Percentiles rank a stretch among this genome's conserved stretches.
Conservation (phyloP, 2,329 filamentous ascomycete species). For the Verticillium klebahnii region DNA sequence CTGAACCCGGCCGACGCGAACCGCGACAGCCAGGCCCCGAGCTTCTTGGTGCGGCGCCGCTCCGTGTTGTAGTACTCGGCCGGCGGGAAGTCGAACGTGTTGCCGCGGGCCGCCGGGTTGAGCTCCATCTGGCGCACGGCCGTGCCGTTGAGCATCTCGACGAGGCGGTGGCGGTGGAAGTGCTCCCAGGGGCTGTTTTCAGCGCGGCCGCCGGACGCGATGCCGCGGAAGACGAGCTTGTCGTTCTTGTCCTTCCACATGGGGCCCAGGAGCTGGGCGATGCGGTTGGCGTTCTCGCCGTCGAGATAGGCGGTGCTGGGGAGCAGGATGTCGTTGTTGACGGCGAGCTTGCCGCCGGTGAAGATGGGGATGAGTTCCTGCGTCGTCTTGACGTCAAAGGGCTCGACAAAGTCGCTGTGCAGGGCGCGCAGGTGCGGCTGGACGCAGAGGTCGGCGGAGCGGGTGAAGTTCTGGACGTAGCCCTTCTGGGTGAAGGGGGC, state of each 20-base stretch:
- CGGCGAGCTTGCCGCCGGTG: conserved; percentile 56
- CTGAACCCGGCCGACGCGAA: conserved; percentile 41
- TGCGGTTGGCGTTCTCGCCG: conserved; percentile 48
- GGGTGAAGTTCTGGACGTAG: conserved; percentile 54
- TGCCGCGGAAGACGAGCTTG: conserved; percentile 59
- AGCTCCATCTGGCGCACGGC: conserved; percentile 44
- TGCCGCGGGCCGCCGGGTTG: conserved; percentile 25
- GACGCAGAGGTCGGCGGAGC: conserved; percentile 53
- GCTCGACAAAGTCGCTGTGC: conserved; percentile 55
- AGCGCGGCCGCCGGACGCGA: conserved; percentile 55
- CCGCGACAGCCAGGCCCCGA: conserved; percentile 36
- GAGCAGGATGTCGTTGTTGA: conserved; percentile 62
- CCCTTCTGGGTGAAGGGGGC: conserved; percentile 36
- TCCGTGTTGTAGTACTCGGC: conserved; percentile 36
- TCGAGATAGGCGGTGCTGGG: conserved; percentile 62
- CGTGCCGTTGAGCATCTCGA: conserved; percentile 62
- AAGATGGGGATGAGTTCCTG: conserved; percentile 56
- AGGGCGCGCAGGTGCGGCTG: conserved; percentile 46
- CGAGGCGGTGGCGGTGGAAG: conserved; percentile 67
- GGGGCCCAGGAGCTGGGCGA: conserved; percentile 41
- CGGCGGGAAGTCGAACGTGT: conserved; percentile 46
- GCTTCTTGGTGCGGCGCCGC: conserved; percentile 20
- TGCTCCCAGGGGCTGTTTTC: conserved; percentile 56
- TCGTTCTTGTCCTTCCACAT: conserved; percentile 54
- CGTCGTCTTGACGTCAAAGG: conserved; percentile 45